Conservation (phyloP, 2,329 filamentous ascomycete species). For the Sphaceloma murrayae region DNA sequence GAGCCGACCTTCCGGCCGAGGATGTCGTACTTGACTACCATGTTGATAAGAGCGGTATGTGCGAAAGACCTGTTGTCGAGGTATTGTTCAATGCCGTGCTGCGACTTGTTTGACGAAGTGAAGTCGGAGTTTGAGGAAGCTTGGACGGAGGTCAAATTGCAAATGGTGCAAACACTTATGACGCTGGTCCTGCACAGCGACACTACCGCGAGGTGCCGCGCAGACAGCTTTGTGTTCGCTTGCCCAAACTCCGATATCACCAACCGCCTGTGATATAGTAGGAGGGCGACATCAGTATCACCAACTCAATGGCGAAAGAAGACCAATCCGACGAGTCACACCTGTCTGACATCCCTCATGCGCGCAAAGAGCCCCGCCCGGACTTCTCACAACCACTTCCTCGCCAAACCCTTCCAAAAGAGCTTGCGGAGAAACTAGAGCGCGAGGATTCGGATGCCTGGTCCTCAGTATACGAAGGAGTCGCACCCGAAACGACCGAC, state of each 20-base stretch:
- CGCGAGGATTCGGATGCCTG: slow-evolving; percentile 59
- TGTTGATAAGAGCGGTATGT: slow-evolving; percentile 23
- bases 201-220: no score
- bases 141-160: no score
- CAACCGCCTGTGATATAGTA: no score
- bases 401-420: slow-evolving; percentile 43
- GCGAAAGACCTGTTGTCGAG: slow-evolving; percentile 12
- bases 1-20: slow-evolving; percentile 45
- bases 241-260: no score
- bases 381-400: slow-evolving; percentile 42
- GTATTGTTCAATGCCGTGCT: slow-evolving; percentile 16
- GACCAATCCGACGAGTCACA: slow-evolving; percentile 19
- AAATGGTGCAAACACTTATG: no score
- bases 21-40: slow-evolving; percentile 46
- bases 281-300: no score
- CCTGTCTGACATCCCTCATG: slow-evolving; percentile 32
- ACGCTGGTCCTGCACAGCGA: no score
- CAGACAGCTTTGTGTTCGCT: no score
- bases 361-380: slow-evolving; percentile 36
- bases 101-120: slow-evolving; percentile 9
- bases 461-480: slow-evolving; percentile 67
- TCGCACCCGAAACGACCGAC: slow-evolving; percentile 70
- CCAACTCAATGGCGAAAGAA: slow-evolving; percentile 36
- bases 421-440: slow-evolving; percentile 48
- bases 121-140: slow-evolving; percentile 15